A percentile compares a stretch with the other conserved stretches of the same genome.
Evolutionary conservation across 2,329 filamentous ascomycete species (phyloP).

Genomic region (Microsporum audouinii): DNA sequence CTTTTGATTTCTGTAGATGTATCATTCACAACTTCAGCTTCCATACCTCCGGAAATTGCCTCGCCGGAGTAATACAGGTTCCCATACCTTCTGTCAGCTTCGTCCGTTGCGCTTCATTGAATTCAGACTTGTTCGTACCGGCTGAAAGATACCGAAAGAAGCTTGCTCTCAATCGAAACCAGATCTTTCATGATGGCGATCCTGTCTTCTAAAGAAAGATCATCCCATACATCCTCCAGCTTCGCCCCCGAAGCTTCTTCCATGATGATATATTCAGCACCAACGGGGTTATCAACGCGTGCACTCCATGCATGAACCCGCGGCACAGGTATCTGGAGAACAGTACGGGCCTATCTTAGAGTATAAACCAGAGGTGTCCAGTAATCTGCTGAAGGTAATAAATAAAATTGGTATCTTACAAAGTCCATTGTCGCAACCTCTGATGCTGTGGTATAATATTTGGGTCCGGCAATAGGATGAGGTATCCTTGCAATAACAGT

Average conservation of each 20-base stretch:
- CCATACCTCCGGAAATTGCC: slow-evolving; percentile 12
- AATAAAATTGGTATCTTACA: slow-evolving; percentile 6
- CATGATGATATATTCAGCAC: slow-evolving; percentile 36
- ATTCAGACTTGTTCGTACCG: not conserved
- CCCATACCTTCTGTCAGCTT: slow-evolving; percentile 17
- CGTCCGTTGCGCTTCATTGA: not conserved
- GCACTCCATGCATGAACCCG: not conserved
- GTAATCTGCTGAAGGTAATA: not conserved
- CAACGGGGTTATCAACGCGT: slow-evolving; percentile 27
- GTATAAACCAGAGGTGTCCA: too few species aligned
- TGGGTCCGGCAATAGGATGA: slow-evolving; percentile 10
- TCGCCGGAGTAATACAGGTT: slow-evolving; percentile 18
- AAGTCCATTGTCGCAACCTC: slow-evolving; percentile 16
- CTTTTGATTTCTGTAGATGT: not conserved
- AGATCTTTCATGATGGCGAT: slow-evolving; percentile 19
- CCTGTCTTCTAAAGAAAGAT: slow-evolving; percentile 21
- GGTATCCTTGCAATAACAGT: slow-evolving; percentile 16
- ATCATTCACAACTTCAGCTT: slow-evolving; percentile 9
- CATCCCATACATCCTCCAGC: slow-evolving; percentile 20
- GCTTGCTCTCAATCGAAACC: slow-evolving; percentile 12
- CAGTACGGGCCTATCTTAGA: slow-evolving; percentile 10
- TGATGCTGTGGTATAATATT: slow-evolving; percentile 11
- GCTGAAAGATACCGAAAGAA: slow-evolving; percentile 18
- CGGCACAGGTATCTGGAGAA: not conserved
- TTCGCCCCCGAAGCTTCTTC: slow-evolving; percentile 28